phyloP scores from a whole-genome alignment of 1,139 yeast species.

The Candida pseudoviswanathii region DNA sequence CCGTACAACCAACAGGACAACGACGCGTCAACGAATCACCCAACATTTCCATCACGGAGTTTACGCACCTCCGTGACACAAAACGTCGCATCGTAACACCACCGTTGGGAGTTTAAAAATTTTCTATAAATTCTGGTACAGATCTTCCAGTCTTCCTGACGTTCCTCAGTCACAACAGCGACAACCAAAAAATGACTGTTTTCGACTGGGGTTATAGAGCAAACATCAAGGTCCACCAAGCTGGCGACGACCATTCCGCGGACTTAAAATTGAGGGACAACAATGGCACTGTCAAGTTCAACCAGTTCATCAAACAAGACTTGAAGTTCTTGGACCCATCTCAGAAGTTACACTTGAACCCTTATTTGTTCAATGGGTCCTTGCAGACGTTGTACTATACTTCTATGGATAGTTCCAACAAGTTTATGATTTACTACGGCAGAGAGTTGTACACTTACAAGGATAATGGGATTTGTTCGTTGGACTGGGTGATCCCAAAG shows the following conservation, averaged over 20 bases:
- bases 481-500: slow-evolving; percentile 68
- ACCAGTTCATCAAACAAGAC: slow-evolving; percentile 24
- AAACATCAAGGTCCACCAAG: slow-evolving; percentile 30
- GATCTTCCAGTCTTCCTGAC: too few species aligned
- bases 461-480: slow-evolving; percentile 71
- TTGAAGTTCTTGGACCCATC: slow-evolving; percentile 30
- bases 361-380: slow-evolving; percentile 69
- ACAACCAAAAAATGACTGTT: slow-evolving; percentile 14
- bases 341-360: slow-evolving; percentile 56
- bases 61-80: background rate
- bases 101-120: background rate
- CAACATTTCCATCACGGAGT: background rate
- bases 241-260: slow-evolving; percentile 21
- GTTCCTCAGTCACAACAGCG: background rate
- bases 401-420: slow-evolving; percentile 52
- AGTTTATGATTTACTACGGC: slow-evolving; percentile 70
- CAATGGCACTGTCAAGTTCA: slow-evolving; percentile 19
- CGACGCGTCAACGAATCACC: background rate
- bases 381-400: slow-evolving; percentile 75
- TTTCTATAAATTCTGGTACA: background rate
- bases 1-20: too few species aligned
- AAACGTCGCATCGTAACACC: background rate
- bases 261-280: slow-evolving; percentile 20
- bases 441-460: slow-evolving; percentile 64
- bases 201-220: slow-evolving; percentile 45